A percentile compares a stretch with the other conserved stretches of the same genome.
Evolutionary conservation across 2,329 filamentous ascomycete genomes (phyloP).

Genomic region (Aschersonia sp.): DNA sequence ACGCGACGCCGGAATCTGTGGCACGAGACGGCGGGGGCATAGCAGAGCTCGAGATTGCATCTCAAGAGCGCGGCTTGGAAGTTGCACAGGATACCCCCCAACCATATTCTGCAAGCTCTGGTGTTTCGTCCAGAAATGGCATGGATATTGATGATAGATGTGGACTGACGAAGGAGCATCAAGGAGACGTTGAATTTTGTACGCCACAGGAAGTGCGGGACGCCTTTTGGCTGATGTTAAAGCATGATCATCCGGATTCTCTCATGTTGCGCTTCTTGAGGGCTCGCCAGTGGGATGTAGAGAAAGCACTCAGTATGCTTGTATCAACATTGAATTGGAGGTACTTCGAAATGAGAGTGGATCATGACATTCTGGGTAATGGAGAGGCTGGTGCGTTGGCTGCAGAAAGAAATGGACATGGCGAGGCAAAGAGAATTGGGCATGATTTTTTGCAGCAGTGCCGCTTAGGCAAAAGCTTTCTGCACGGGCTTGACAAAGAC

Average conservation of each 20-base stretch:
- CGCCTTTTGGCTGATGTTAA: constrained; percentile 87
- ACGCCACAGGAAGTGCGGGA: constrained; percentile 65
- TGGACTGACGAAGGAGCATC: constrained; percentile 75
- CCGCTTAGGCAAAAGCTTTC: constrained; percentile 81
- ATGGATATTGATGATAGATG: constrained; percentile 75
- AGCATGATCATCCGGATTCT: constrained; percentile 87
- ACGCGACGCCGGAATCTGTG: constrained; percentile 3
- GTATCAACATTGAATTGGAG: constrained; percentile 92
- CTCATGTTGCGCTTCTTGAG: constrained; percentile 69
- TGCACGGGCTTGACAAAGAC: constrained; percentile 75
- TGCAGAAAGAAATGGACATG: constrained; percentile 39
- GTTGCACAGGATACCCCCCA: constrained; percentile 47
- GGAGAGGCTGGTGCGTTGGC: constrained; percentile 57
- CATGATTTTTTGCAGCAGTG: constrained; percentile 74
- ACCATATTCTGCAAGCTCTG: constrained; percentile 13
- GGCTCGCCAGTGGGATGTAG: constrained; percentile 91
- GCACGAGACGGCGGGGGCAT: neutral
- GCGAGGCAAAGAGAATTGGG: constrained; percentile 48
- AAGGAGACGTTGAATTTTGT: constrained; percentile 63
- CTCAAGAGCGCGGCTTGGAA: constrained; percentile 43
- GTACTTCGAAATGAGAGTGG: constrained; percentile 67
- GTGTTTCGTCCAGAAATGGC: constrained; percentile 13
- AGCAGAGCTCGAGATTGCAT: constrained; percentile 8
- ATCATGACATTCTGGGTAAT: constrained; percentile 69
- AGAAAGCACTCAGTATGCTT: constrained; percentile 87